These are phyloP conservation scores for Suhomyces wounanorum DNA, from an alignment of 1,139 yeast species.

Conservation along the genomic window DNA sequence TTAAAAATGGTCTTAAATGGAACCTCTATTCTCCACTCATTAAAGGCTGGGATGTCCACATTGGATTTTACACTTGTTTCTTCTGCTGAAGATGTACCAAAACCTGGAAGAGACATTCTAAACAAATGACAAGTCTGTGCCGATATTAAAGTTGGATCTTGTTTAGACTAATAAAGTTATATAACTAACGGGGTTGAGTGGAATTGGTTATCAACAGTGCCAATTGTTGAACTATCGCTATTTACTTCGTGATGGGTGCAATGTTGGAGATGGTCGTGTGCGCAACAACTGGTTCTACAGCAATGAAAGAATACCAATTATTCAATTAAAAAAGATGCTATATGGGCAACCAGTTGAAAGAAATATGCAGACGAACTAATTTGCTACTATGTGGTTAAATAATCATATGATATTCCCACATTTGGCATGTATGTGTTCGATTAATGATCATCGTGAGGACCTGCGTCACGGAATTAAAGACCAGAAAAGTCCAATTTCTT, in stretches of 20 bases:
- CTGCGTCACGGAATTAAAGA: constrained; percentile 12
- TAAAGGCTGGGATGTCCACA: constrained; percentile 41
- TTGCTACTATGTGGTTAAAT: neutral
- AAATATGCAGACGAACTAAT: neutral
- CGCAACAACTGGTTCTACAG: neutral
- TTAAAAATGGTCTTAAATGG: constrained; percentile 57
- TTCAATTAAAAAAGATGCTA: neutral
- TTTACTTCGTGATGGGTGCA: constrained; percentile 5
- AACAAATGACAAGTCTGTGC: neutral
- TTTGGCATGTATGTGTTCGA: neutral
- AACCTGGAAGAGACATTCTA: constrained; percentile 22
- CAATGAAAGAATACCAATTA: no score
- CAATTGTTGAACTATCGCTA: neutral
- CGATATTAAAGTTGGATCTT: no score
- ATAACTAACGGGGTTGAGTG: neutral
- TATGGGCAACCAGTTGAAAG: neutral
- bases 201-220: neutral
- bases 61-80: constrained; percentile 14
- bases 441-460: constrained; percentile 5
- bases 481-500: constrained; percentile 39
- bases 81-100: constrained; percentile 15
- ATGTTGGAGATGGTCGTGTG: constrained; percentile 2
- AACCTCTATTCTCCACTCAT: constrained; percentile 89
- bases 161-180: neutral
- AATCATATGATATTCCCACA: neutral